These are phyloP conservation scores for Brassica hybrid DNA, from an alignment of 441 rosid genomes.

Conservation along the genomic window DNA sequence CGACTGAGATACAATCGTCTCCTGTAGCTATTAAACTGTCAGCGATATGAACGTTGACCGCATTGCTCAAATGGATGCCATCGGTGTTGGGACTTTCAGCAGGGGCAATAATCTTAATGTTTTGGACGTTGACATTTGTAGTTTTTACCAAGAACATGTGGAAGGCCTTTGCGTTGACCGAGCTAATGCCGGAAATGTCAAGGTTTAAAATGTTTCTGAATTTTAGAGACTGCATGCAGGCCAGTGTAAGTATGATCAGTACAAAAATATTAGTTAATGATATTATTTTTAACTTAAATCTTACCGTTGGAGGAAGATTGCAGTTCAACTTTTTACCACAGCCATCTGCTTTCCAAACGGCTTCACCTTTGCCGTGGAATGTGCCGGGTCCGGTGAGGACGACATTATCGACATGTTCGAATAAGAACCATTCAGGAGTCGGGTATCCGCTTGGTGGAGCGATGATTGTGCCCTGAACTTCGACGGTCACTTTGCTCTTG, in stretches of 20 bases:
- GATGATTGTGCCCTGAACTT: constrained; percentile 36
- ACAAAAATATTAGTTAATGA: not conserved
- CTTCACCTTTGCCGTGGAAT: constrained; percentile 44
- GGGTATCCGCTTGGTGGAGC: constrained; percentile 38
- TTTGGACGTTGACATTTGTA: not conserved
- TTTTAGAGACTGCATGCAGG: constrained; percentile 38
- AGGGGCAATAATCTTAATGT: constrained; percentile 39
- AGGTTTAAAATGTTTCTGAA: constrained; percentile 37
- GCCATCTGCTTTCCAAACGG: constrained; percentile 30
- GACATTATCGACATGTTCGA: constrained; percentile 38
- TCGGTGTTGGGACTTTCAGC: constrained; percentile 44
- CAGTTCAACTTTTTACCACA: constrained; percentile 29
- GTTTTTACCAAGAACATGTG: constrained; percentile 41
- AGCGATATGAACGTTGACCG: constrained; percentile 31
- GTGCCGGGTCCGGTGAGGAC: constrained; percentile 42
- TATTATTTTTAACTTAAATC: not conserved
- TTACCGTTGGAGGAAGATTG: constrained; percentile 45
- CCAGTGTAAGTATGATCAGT: not conserved
- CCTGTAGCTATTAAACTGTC: constrained; percentile 52
- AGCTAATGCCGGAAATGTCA: constrained; percentile 23
- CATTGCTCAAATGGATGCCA: constrained; percentile 45
- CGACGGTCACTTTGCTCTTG: constrained; percentile 36
- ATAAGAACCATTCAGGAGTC: constrained; percentile 40
- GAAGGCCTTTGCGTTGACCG: constrained; percentile 43
- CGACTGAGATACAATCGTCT: constrained; percentile 65